phyloP scores from a whole-genome alignment of 148 eudicot species.

The Rhododendron mucronatum region DNA sequence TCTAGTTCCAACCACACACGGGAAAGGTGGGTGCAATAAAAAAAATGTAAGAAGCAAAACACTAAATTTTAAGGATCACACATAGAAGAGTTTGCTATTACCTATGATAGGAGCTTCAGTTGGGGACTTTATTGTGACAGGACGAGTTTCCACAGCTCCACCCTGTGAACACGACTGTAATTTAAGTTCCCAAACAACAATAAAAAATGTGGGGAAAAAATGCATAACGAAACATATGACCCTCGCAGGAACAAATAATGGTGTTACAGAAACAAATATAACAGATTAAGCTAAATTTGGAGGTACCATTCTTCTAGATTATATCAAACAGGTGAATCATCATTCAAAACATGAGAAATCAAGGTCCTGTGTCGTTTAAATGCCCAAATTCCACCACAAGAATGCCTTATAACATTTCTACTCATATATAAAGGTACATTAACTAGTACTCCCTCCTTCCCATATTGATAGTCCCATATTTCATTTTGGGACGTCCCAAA shows the following conservation, averaged over 20 bases:
- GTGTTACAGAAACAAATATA: not conserved
- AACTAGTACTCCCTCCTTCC: not conserved
- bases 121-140: slow-evolving; percentile 1
- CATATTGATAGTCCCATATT: not conserved
- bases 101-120: not conserved
- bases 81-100: not conserved
- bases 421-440: not conserved
- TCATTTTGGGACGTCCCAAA: not conserved
- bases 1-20: not conserved
- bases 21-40: not conserved
- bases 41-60: not conserved
- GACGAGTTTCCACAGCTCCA: slow-evolving; percentile 5
- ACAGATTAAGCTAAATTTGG: not conserved
- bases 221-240: not conserved
- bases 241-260: not conserved
- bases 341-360: not conserved
- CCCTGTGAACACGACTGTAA: not conserved
- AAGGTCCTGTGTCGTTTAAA: not conserved
- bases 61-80: not conserved
- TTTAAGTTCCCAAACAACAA: not conserved
- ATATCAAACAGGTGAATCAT: not conserved
- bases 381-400: not conserved
- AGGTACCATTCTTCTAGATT: not conserved
- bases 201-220: not conserved
- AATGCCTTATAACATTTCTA: not conserved